These are phyloP conservation scores for Condylostoma magnum DNA, from an alignment of 169 alveolate species.

Conservation along the genomic window DNA sequence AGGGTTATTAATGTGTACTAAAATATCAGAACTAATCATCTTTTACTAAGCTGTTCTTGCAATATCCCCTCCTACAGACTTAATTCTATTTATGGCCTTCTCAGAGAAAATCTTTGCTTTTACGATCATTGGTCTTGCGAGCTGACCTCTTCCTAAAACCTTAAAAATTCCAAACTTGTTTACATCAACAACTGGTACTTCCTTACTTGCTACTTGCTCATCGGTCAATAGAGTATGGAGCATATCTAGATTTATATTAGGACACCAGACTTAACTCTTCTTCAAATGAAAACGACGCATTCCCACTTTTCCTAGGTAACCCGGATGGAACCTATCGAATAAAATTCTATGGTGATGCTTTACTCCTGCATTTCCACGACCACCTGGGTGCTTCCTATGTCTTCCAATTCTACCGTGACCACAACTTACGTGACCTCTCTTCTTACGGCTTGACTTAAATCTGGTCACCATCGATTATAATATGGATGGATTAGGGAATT, in stretches of 20 bases:
- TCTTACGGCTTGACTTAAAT: slow-evolving; percentile 94
- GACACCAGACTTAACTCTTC: slow-evolving; percentile 64
- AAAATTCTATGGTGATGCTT: slow-evolving; percentile 94
- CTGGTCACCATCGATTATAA: slow-evolving; percentile 83
- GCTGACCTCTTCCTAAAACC: slow-evolving; percentile 97
- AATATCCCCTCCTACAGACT: slow-evolving; percentile 96
- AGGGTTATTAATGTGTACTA: too few species aligned
- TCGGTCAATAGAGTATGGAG: slow-evolving; percentile 71
- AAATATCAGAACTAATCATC: too few species aligned
- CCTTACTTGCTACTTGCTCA: slow-evolving; percentile 26
- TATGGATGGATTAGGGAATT: too few species aligned
- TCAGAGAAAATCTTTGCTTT: slow-evolving; percentile 97
- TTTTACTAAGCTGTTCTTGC: slow-evolving; percentile 88
- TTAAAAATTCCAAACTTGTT: slow-evolving; percentile 96
- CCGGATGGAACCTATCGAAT: slow-evolving; percentile 98
- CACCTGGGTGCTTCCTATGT: slow-evolving; percentile 99
- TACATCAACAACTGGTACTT: slow-evolving; percentile 93
- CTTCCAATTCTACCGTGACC: slow-evolving; percentile 99
- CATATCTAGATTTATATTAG: slow-evolving; percentile 73
- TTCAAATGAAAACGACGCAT: slow-evolving; percentile 95
- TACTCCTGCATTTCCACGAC: slow-evolving; percentile 99
- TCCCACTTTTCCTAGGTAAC: slow-evolving; percentile 98
- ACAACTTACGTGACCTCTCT: slow-evolving; percentile 98
- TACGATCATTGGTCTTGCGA: slow-evolving; percentile 95
- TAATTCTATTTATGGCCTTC: slow-evolving; percentile 96